Evolutionary conservation across 305 asterid species (phyloP).

Genomic region (Ajuga reptans): DNA sequence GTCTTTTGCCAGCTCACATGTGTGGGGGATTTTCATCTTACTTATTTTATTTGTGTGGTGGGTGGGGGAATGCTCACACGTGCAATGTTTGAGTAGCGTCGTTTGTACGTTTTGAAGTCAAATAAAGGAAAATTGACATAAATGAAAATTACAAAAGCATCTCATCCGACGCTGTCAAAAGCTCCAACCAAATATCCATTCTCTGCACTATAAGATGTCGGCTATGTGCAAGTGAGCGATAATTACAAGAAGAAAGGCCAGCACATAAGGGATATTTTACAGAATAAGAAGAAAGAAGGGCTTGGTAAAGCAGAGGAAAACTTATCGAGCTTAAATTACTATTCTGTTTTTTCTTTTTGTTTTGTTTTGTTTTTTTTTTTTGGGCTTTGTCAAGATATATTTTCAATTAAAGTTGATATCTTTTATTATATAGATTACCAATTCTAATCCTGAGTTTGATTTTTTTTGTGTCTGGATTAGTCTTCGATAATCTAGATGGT

Average conservation of each 20-base stretch:
- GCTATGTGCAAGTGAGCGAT: background rate
- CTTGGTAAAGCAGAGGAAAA: background rate
- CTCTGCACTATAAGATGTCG: background rate
- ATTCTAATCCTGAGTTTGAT: conserved; percentile 6
- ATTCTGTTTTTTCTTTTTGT: background rate
- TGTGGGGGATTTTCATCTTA: no score
- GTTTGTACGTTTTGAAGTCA: background rate
- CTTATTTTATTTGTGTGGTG: background rate
- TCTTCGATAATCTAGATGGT: background rate
- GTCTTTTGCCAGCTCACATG: background rate
- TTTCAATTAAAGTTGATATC: conserved; percentile 11
- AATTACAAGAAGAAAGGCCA: conserved; percentile 13
- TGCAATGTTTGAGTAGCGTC: background rate
- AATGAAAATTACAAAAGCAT: conserved; percentile 19
- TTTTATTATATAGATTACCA: background rate
- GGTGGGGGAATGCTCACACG: background rate
- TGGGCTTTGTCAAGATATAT: conserved; percentile 18
- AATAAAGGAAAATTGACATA: background rate
- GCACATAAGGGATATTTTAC: background rate
- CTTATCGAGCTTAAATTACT: background rate
- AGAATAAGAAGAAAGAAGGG: background rate
- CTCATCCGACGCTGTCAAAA: conserved; percentile 26
- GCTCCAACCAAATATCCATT: background rate
- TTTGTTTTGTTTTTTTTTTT: background rate
- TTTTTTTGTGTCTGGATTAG: conserved; percentile 11